Base-by-base conservation (phyloP, 345 rosid species). In the Brassica incana region DNA sequence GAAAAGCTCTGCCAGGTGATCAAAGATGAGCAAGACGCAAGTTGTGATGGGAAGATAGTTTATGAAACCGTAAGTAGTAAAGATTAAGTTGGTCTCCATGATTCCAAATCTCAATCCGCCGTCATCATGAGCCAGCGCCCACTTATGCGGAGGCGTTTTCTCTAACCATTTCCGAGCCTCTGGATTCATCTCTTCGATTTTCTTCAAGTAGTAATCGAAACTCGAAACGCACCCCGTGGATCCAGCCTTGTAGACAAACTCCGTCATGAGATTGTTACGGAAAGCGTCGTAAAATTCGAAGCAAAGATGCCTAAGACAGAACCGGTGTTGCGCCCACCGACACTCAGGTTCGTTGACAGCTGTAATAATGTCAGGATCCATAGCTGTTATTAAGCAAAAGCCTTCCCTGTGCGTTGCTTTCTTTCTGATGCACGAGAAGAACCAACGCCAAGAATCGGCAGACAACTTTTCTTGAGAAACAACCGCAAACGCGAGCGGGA, bases 251-350 rank as follows among this genome's bases (percentile, higher is more conserved):
- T 5, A 73, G 45, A 73, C 76, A 5, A 25, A 29, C 76, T 73
- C 68, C 43, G 76, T 62, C 76, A 73, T 73, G 30, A 73, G 68
- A 62, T 62, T 73, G 77, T n/a, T n/a, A n/a, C n/a, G n/a, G n/a
- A n/a, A n/a, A n/a, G 45, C 30, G 0, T 73, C 45, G 45, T 40
- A 73, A 29, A 62, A 62, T 3, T 62, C 63, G 1, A 9, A 61
- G 29, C 66, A 72, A 2, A 72, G 7, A 72, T 72, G 33, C 65
- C 66, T 59, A 35, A 72, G 75, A 35, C 66, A 72, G 66, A 72
- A 72, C 14, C 52, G 52, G 54, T 71, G 75, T 35, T 35, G 75
- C 14, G 35, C 75, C 75, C 75, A 71, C 75, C 20, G 50, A 33
- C 45, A 71, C 50, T 33, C 74, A 33, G 65, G 74, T 52, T 40